These are phyloP conservation scores for Crucibulum laeve DNA, from an alignment of 768 basidiomycete genomes.

Conservation along the genomic window DNA sequence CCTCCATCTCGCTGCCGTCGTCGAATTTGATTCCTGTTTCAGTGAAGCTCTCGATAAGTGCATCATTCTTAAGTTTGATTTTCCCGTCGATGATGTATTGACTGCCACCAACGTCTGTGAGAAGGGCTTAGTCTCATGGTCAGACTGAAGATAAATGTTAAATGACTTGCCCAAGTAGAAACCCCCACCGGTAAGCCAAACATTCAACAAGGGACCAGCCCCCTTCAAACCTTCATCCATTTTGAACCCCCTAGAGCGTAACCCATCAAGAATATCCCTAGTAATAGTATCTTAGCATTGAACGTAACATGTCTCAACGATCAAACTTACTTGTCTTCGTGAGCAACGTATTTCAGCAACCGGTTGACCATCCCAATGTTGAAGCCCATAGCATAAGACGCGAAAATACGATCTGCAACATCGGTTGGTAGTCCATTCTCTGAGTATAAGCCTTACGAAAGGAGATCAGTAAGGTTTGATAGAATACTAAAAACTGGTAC, in stretches of 20 bases:
- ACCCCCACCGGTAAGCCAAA: constrained; percentile 16
- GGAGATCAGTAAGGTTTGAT: neutral
- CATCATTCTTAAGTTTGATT: constrained; percentile 63
- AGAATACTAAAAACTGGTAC: neutral
- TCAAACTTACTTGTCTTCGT: constrained; percentile 46
- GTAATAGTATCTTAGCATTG: neutral
- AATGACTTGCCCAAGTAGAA: constrained; percentile 15
- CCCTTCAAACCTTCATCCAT: constrained; percentile 21
- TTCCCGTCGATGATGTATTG: constrained; percentile 58
- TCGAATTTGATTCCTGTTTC: constrained; percentile 37
- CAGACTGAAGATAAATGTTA: neutral
- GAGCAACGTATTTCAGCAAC: constrained; percentile 35
- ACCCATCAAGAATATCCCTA: neutral
- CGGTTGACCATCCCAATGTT: constrained; percentile 25
- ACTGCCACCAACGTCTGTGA: constrained; percentile 47
- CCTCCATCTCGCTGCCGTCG: constrained; percentile 36
- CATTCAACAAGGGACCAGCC: no score
- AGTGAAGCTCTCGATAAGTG: constrained; percentile 37
- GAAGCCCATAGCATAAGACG: constrained; percentile 39
- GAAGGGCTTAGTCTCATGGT: neutral
- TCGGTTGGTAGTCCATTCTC: constrained; percentile 46
- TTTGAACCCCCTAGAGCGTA: neutral
- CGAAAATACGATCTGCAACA: constrained; percentile 44
- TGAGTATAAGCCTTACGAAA: constrained; percentile 31
- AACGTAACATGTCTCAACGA: neutral